Conservation (phyloP, 140 eudicot species). For the Oenanthe javanica region DNA sequence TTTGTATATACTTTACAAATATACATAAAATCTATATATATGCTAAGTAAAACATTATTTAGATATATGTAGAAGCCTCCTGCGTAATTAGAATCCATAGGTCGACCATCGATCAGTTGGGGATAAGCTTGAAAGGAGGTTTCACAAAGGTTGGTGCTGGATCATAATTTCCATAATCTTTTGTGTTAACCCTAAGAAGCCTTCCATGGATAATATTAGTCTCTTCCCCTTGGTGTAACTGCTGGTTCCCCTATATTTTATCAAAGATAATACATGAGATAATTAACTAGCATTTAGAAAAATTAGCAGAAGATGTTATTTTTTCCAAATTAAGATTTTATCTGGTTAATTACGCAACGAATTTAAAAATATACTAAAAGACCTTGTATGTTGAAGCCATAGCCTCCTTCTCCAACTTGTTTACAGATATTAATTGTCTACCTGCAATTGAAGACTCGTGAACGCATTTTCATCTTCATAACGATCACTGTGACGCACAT, state of each 20-base stretch:
- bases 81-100: not conserved
- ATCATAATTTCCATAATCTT: constrained; percentile 85
- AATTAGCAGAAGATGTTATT: not conserved
- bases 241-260: not conserved
- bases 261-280: not conserved
- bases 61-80: not conserved
- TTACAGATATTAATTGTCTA: constrained; percentile 19
- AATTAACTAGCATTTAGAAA: no score
- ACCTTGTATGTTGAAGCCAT: constrained; percentile 22
- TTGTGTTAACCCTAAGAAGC: constrained; percentile 50
- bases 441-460: constrained; percentile 18
- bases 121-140: constrained; percentile 91
- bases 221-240: constrained; percentile 18
- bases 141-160: constrained; percentile 68
- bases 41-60: not conserved
- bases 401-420: constrained; percentile 13
- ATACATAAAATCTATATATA: not conserved
- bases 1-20: not conserved
- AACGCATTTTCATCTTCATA: not conserved
- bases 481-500: no score
- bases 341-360: not conserved
- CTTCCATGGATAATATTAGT: constrained; percentile 50
- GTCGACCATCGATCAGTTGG: constrained; percentile 29
- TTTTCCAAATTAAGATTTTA: not conserved
- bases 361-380: not conserved